These are phyloP conservation scores for Bipolaris zeicola DNA, from an alignment of 2,329 filamentous ascomycete species.

Conservation along the genomic window DNA sequence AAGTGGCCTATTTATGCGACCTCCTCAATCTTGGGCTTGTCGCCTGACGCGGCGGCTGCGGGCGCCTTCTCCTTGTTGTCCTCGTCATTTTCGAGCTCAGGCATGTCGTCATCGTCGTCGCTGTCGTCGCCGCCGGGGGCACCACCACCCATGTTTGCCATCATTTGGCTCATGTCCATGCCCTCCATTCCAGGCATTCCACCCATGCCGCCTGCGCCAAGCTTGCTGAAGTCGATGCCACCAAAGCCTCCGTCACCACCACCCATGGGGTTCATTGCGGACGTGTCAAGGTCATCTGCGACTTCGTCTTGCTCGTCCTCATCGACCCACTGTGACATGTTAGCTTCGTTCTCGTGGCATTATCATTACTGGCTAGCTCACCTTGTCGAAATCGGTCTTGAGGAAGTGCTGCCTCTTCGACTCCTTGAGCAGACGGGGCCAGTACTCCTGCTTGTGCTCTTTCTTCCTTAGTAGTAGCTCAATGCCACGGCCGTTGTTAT, in stretches of 20 bases:
- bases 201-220: slow-evolving; percentile 59
- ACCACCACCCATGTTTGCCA: slow-evolving; percentile 43
- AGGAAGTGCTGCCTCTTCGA: slow-evolving; percentile 89
- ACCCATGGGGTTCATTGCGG: slow-evolving; percentile 60
- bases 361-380: slow-evolving; percentile 45
- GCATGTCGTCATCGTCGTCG: slow-evolving; percentile 74
- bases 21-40: slow-evolving; percentile 56
- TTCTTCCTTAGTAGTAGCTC: slow-evolving; percentile 96
- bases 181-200: slow-evolving; percentile 49
- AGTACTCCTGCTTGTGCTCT: slow-evolving; percentile 91
- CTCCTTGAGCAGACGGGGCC: slow-evolving; percentile 93
- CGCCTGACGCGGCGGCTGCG: slow-evolving; percentile 34
- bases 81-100: slow-evolving; percentile 62
- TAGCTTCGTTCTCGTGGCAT: slow-evolving; percentile 16
- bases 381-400: slow-evolving; percentile 99
- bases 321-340: slow-evolving; percentile 75
- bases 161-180: slow-evolving; percentile 40
- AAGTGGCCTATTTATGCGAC: slow-evolving; percentile 38
- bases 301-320: slow-evolving; percentile 97
- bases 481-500: slow-evolving; percentile 86
- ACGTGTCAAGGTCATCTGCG: slow-evolving; percentile 71
- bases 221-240: slow-evolving; percentile 93
- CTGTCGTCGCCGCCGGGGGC: slow-evolving; percentile 48
- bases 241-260: slow-evolving; percentile 71
- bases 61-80: slow-evolving; percentile 30